These are phyloP conservation scores for Collybia sordida DNA, from an alignment of 768 basidiomycete genomes.

Conservation along the genomic window DNA sequence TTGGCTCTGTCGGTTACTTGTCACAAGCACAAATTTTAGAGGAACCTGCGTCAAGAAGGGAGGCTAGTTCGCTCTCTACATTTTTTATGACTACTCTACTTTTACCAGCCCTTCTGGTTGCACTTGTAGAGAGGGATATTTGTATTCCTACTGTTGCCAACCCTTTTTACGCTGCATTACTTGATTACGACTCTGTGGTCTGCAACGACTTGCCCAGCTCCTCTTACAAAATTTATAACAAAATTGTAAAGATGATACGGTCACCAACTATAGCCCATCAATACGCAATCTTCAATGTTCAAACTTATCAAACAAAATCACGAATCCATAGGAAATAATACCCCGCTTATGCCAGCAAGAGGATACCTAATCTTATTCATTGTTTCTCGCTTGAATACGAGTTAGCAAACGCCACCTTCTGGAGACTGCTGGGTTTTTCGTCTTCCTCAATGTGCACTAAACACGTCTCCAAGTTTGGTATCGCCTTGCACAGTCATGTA, in stretches of 20 bases:
- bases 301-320: too few species aligned
- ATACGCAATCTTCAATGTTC: too few species aligned
- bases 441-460: too few species aligned
- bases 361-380: conserved; percentile 3
- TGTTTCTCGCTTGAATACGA: conserved; percentile 10
- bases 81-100: conserved; percentile 81
- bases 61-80: conserved; percentile 58
- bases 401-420: conserved; percentile 14
- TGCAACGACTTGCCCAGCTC: conserved; percentile 12
- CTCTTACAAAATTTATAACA: too few species aligned
- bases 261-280: too few species aligned
- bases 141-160: conserved; percentile 87
- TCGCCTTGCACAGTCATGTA: too few species aligned
- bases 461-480: too few species aligned
- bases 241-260: too few species aligned
- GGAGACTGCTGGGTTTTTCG: conserved; percentile 12
- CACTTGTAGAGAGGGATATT: conserved; percentile 86
- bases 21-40: conserved; percentile 15
- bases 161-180: conserved; percentile 79
- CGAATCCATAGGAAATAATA: too few species aligned
- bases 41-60: conserved; percentile 37
- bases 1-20: conserved; percentile 45
- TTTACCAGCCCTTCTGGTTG: conserved; percentile 75
- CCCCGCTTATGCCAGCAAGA: conserved; percentile 1
- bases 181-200: conserved; percentile 2